A percentile compares a stretch with the other conserved stretches of the same genome.
phyloP scores from a whole-genome alignment of 305 asterid species.

The Euphrasia arctica region DNA sequence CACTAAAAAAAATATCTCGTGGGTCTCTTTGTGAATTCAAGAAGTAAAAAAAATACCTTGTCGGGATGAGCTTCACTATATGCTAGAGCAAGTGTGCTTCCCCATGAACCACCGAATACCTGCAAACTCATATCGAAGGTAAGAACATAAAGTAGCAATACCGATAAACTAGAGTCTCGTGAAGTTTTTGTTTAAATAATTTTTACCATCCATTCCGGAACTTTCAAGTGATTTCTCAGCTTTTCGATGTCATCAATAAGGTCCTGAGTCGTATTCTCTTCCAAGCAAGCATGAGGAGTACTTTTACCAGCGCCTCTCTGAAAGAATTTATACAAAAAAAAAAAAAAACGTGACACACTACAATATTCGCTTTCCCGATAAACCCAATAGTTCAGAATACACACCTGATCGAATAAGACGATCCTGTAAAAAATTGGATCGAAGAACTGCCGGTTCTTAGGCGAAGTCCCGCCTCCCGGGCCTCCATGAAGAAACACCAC shows the following conservation, averaged over 20 bases:
- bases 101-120: constrained; percentile 99
- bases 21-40: constrained; percentile 12
- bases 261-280: constrained; percentile 90
- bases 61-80: constrained; percentile 87
- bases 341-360: not conserved
- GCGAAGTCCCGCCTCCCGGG: constrained; percentile 97
- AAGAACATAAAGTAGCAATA: constrained; percentile 21
- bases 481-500: constrained; percentile 96
- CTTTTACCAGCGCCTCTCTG: constrained; percentile 96
- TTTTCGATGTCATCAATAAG: constrained; percentile 87
- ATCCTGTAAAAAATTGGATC: constrained; percentile 83
- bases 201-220: constrained; percentile 93
- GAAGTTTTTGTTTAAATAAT: not conserved
- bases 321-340: constrained; percentile 26
- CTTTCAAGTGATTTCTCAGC: constrained; percentile 66
- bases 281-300: constrained; percentile 91
- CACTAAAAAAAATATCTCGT: not conserved
- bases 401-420: constrained; percentile 90
- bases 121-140: constrained; percentile 40
- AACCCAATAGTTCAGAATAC: constrained; percentile 21
- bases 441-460: constrained; percentile 80
- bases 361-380: constrained; percentile 22
- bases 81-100: constrained; percentile 94
- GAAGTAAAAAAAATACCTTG: constrained; percentile 48
- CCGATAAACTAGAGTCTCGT: constrained; percentile 6